A percentile compares a stretch with the other conserved stretches of the same genome.
phyloP scores from a whole-genome alignment of 768 basidiomycete species.

The Imleria badia region DNA sequence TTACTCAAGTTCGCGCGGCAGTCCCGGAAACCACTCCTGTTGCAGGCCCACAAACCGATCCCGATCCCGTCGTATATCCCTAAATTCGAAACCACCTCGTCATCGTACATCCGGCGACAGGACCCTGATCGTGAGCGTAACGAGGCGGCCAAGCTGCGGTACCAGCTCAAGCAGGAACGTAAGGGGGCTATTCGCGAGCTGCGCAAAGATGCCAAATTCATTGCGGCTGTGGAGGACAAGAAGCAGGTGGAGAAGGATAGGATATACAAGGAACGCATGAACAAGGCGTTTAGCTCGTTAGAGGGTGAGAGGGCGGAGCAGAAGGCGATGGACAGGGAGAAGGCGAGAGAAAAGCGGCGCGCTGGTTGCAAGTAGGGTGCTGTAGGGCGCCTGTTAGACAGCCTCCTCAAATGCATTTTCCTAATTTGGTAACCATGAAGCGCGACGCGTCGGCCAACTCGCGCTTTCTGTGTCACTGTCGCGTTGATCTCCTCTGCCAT shows the following conservation, averaged over 20 bases:
- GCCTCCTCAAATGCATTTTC: too few relatives aligned
- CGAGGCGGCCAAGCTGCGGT: constrained; percentile 79
- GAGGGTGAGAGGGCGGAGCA: constrained; percentile 93
- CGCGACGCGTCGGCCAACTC: constrained; percentile 4
- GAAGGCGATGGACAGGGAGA: constrained; percentile 87
- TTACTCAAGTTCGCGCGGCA: constrained; percentile 72
- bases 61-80: constrained; percentile 93
- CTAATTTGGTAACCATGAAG: constrained; percentile 4
- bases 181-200: constrained; percentile 97
- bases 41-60: constrained; percentile 95
- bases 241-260: constrained; percentile 83
- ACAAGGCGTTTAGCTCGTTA: constrained; percentile 71
- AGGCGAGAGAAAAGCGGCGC: constrained; percentile 71
- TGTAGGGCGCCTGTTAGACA: background rate
- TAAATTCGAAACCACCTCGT: constrained; percentile 81
- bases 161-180: constrained; percentile 90
- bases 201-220: constrained; percentile 91
- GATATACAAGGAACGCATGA: constrained; percentile 80
- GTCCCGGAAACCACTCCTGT: constrained; percentile 71
- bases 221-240: constrained; percentile 84
- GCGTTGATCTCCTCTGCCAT: background rate
- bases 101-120: constrained; percentile 72
- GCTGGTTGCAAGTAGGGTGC: constrained; percentile 68
- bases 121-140: constrained; percentile 94
- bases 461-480: too few relatives aligned